phyloP scores from a whole-genome alignment of 1,284 basidiomycete genomes.

The Vanrija pseudolonga region DNA sequence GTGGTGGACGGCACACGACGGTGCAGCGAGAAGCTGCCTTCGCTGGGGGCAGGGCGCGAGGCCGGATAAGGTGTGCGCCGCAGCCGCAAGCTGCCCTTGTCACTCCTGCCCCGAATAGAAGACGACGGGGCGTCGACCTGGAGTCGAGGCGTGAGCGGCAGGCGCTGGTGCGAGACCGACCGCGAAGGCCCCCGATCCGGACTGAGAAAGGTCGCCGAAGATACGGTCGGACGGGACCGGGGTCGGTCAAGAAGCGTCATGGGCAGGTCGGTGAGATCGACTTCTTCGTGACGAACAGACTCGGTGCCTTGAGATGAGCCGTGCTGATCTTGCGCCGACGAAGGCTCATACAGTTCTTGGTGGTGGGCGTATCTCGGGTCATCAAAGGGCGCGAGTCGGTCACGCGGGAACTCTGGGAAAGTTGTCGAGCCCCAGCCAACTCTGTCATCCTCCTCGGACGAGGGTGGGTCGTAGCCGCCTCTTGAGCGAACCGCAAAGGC shows the following conservation, averaged over 20 bases:
- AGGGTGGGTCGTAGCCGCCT: not conserved
- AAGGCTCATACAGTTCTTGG: no score
- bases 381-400: not conserved
- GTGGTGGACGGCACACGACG: conserved; percentile 1
- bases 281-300: no score
- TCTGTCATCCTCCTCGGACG: not conserved
- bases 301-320: no score
- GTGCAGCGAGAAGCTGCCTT: conserved; percentile 3
- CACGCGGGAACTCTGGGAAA: conserved; percentile 25
- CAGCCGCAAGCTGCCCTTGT: not conserved
- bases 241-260: not conserved
- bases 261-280: not conserved
- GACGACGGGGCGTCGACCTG: conserved; percentile 2
- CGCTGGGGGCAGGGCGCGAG: not conserved
- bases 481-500: not conserved
- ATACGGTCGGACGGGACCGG: not conserved
- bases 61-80: conserved; percentile 7
- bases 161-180: not conserved
- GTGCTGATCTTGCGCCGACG: no score
- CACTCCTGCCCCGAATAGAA: not conserved
- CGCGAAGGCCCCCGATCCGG: not conserved
- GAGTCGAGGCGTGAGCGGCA: conserved; percentile 1
- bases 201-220: not conserved
- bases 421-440: conserved; percentile 28
- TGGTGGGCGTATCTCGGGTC: no score